Percentiles rank a stretch among this genome's conserved stretches.
These are phyloP conservation scores for Serendipita sp. DNA, from an alignment of 768 basidiomycete genomes.

Conservation along the genomic window DNA sequence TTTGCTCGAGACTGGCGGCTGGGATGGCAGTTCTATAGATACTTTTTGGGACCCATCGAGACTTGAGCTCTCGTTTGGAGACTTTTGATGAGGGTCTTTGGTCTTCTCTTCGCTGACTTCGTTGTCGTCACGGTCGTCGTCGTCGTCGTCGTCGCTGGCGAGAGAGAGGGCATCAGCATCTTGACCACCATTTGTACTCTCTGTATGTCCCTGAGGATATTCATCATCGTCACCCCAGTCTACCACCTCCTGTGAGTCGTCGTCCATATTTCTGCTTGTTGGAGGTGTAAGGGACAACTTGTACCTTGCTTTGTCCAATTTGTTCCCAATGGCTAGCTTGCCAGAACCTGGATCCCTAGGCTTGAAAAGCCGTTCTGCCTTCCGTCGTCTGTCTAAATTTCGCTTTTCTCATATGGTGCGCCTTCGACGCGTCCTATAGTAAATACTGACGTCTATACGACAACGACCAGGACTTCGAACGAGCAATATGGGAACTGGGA, in stretches of 20 bases:
- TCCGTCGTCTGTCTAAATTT: background rate
- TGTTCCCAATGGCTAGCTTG: background rate
- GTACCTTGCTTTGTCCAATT: no score
- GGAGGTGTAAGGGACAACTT: no score
- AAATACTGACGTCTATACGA: background rate
- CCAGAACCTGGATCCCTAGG: background rate
- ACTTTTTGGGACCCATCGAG: background rate
- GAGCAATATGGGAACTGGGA: conserved; percentile 89
- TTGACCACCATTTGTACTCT: background rate
- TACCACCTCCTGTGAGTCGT: background rate
- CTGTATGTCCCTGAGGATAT: background rate
- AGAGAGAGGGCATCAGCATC: conserved; percentile 4
- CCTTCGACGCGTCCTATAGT: background rate
- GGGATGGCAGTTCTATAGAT: background rate
- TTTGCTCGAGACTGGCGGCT: background rate
- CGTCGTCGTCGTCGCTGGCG: conserved; percentile 2
- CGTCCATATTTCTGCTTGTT: background rate
- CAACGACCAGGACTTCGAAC: conserved; percentile 72
- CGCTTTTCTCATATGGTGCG: background rate
- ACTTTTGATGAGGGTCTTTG: background rate
- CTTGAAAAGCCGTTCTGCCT: background rate
- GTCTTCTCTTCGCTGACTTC: background rate
- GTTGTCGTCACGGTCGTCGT: background rate
- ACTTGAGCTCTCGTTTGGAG: background rate
- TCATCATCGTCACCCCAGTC: conserved; percentile 2